These are phyloP conservation scores for Stachybotrys echinatus DNA, from an alignment of 2,329 filamentous ascomycete species.

Conservation along the genomic window DNA sequence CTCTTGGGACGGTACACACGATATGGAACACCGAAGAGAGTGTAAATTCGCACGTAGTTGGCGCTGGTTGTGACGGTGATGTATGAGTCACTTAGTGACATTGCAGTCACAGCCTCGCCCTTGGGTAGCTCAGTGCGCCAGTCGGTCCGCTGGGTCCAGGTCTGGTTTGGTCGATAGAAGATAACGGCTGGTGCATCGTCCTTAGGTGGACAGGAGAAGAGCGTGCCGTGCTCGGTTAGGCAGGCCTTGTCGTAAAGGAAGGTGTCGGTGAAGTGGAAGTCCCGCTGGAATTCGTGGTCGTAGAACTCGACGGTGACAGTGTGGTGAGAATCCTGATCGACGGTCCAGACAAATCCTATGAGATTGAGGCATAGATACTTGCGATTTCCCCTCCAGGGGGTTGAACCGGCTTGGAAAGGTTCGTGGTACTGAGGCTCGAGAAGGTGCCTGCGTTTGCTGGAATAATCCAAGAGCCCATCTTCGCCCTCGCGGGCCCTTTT, in stretches of 20 bases:
- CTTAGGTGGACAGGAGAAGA: constrained; percentile 76
- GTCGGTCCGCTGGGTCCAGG: constrained; percentile 85
- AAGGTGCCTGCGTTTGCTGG: constrained; percentile 45
- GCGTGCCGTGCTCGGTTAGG: constrained; percentile 74
- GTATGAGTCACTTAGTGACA: constrained; percentile 88
- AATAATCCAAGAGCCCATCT: constrained; percentile 40
- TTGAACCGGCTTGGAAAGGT: constrained; percentile 88
- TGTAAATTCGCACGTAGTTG: constrained; percentile 89
- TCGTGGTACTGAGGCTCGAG: constrained; percentile 66
- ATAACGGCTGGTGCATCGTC: constrained; percentile 67
- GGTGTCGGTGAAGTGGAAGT: constrained; percentile 97
- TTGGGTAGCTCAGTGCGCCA: constrained; percentile 85
- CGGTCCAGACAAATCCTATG: constrained; percentile 93
- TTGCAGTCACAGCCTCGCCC: constrained; percentile 80
- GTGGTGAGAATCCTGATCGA: constrained; percentile 88
- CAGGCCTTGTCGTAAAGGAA: constrained; percentile 96
- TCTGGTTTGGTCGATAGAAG: constrained; percentile 97
- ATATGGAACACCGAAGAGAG: constrained; percentile 84
- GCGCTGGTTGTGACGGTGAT: constrained; percentile 81
- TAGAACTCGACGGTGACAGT: constrained; percentile 98
- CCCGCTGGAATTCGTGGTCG: constrained; percentile 83
- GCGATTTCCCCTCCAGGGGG: constrained; percentile 90
- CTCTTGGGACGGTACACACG: constrained; percentile 90
- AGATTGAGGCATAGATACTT: constrained; percentile 92
- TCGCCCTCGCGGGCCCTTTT: constrained; percentile 48